phyloP scores from a whole-genome alignment of 2,329 filamentous ascomycete species.

The Pseudogymnoascus sp. region DNA sequence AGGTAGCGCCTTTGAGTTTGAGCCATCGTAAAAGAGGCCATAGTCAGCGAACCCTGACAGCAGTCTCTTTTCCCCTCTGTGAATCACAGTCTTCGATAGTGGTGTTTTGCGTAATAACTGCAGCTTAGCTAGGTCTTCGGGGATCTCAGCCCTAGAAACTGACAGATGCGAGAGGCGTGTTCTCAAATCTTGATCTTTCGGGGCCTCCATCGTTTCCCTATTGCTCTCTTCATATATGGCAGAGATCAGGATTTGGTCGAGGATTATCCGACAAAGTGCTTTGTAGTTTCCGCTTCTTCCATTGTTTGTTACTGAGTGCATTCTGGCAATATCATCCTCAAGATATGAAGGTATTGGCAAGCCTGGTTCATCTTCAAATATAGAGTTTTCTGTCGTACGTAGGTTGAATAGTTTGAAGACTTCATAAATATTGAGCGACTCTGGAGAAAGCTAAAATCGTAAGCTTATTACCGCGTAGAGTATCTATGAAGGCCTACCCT shows the following conservation, averaged over 20 bases:
- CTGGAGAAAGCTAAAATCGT: slow-evolving; percentile 5
- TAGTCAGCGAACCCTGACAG: not conserved
- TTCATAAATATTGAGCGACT: not conserved
- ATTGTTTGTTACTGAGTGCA: slow-evolving; percentile 3
- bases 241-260: slow-evolving; percentile 9
- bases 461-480: not conserved
- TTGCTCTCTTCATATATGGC: slow-evolving; percentile 7
- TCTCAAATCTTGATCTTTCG: not conserved
- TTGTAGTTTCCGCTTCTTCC: not conserved
- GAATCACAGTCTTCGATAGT: not conserved
- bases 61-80: not conserved
- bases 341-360: slow-evolving; percentile 8
- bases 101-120: not conserved
- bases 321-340: not conserved
- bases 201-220: not conserved
- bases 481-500: not conserved
- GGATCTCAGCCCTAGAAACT: not conserved
- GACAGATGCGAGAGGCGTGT: not conserved
- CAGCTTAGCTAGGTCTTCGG: not conserved
- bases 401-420: slow-evolving; percentile 2
- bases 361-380: not conserved
- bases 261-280: not conserved
- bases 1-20: not conserved
- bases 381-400: not conserved
- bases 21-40: not conserved